Evolutionary conservation across 2,329 filamentous ascomycete species (phyloP).

Genomic region (Tolypocladium paradoxum): DNA sequence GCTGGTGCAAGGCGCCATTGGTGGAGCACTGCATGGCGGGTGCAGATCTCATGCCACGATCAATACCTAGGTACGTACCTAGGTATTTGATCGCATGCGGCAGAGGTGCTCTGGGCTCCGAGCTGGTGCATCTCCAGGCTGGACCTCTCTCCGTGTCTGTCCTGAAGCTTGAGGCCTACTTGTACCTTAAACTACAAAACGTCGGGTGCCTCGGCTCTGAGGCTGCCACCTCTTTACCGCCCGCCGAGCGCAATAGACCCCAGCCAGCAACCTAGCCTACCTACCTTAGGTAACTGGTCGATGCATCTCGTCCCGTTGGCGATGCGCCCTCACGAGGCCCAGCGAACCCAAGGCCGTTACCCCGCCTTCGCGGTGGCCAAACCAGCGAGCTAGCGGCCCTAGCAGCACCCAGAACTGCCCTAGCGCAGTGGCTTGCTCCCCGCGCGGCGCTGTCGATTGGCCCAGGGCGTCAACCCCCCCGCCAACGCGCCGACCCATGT

Average conservation of each 20-base stretch:
- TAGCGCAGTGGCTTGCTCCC: background rate
- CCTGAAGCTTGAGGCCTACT: no score
- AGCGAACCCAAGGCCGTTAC: background rate
- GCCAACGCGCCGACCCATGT: background rate
- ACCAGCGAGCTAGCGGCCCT: background rate
- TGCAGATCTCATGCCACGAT: background rate
- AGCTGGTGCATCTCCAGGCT: no score
- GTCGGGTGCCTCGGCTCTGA: no score
- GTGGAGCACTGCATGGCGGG: background rate
- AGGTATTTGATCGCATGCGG: background rate
- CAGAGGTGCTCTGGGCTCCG: background rate
- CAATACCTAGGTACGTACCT: no score
- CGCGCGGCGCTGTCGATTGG: background rate
- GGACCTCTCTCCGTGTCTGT: no score
- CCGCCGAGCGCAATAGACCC: no score
- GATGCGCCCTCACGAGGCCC: background rate
- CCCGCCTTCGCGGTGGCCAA: background rate
- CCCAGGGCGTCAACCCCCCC: background rate
- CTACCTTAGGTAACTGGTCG: no score
- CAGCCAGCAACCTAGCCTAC: no score
- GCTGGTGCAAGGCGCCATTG: background rate
- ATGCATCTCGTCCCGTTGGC: background rate
- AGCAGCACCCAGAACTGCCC: background rate
- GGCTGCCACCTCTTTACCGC: no score
- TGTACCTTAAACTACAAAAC: no score